Base-by-base conservation (phyloP, 345 rosid species). In the Schrenkiella parvula region DNA sequence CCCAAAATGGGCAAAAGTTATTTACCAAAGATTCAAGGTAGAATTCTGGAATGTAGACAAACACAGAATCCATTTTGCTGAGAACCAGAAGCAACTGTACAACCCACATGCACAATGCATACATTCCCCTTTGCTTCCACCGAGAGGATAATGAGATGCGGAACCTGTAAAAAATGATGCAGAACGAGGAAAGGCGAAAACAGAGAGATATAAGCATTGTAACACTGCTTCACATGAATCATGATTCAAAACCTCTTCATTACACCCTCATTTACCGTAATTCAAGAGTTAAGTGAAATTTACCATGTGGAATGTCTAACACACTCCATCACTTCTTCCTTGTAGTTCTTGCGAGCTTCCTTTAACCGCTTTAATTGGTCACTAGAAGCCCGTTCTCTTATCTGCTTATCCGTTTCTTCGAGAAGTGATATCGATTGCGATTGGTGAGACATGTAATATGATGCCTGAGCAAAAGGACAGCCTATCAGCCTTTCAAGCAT, bases 61-160 rank as follows among this genome's bases (percentile, higher is more conserved):
- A 95, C 65, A 88, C 75, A 13, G 85, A 84, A 80, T 91, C 99
- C 87, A 86, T 75, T 88, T 87, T 88, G 85, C 95, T 88, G 70
- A 95, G 85, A 73, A 85, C 87, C 71, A 95, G 80, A 83, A 95
- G 90, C 66, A 95, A 81, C 64, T 89, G 96, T 46, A 89, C 96
- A 73, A 86, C 84, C 97, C 97, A 91, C 93, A 88, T 87, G 85
- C 96, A 95, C 48, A 84, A 78, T 61, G 97, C 99, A 85, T 91
- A 91, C 95, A 95, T 95, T 77, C 97, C 99, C 75, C 96, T 87
- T 80, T 95, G 99, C 87, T 95, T 95, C 99, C 99, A 95, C 37
- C 84, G 83, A 25, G 97, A 88, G 78, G 84, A 86, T 52, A 91
- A 88, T 68, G 86, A 81, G 68, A 91, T 74, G n/a, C 95, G 93